Conservation (phyloP, 495 filamentous ascomycete genomes). For the Staphylotrichum tortipilum region DNA sequence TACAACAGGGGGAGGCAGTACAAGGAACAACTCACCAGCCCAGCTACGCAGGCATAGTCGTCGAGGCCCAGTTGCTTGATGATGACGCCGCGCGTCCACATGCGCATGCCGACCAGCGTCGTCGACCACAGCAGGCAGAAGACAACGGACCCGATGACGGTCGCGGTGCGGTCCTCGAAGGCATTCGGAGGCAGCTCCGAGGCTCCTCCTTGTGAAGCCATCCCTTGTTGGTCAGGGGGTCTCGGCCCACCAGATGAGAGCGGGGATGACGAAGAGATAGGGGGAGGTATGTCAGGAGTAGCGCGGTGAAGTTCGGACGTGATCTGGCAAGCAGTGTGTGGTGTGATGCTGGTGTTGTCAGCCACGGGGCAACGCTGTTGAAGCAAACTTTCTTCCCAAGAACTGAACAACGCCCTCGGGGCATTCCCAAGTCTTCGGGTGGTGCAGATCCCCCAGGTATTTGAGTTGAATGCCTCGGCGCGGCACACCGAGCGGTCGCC, state of each 20-base stretch:
- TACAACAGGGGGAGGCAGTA: not conserved
- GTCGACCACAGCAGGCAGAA: slow-evolving; percentile 16
- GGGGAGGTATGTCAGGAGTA: too few relatives aligned
- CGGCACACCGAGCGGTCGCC: too few relatives aligned
- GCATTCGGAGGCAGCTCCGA: slow-evolving; percentile 15
- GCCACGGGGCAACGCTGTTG: too few relatives aligned
- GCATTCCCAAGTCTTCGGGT: too few relatives aligned
- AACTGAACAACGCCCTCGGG: too few relatives aligned
- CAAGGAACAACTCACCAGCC: slow-evolving; percentile 9
- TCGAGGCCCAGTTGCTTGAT: slow-evolving; percentile 21
- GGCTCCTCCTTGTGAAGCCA: not conserved
- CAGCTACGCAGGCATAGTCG: slow-evolving; percentile 16
- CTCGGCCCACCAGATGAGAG: not conserved
- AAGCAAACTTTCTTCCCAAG: too few relatives aligned
- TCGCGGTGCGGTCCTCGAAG: slow-evolving; percentile 10
- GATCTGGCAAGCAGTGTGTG: too few relatives aligned
- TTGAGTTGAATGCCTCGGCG: too few relatives aligned
- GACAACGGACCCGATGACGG: slow-evolving; percentile 14
- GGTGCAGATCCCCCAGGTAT: too few relatives aligned
- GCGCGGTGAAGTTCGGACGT: too few relatives aligned
- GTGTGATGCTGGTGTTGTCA: too few relatives aligned
- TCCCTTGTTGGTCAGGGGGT: not conserved
- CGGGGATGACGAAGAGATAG: too few relatives aligned
- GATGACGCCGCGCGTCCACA: slow-evolving; percentile 17
- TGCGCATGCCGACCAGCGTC: slow-evolving; percentile 14